These are phyloP conservation scores for Globisporangium recalcitrans DNA, from an alignment of 352 stramenopile genomes.

Conservation along the genomic window DNA sequence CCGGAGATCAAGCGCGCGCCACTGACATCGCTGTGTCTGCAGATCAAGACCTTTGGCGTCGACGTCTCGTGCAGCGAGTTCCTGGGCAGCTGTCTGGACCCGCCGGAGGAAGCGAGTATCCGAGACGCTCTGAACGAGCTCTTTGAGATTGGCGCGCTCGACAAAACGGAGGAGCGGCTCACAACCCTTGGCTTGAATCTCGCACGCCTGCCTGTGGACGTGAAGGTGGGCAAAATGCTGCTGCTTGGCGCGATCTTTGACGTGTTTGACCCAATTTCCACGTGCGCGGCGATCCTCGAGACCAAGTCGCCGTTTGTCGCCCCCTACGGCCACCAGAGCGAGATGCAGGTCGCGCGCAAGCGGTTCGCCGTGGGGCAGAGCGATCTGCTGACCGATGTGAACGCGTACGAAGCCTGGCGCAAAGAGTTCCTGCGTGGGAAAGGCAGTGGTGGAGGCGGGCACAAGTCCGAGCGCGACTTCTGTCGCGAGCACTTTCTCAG, in stretches of 20 bases:
- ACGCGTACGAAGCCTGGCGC: slow-evolving; percentile 67
- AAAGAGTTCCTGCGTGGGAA: slow-evolving; percentile 14
- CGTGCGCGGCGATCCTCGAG: slow-evolving; percentile 68
- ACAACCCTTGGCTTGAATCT: slow-evolving; percentile 93
- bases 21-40: slow-evolving; percentile 93
- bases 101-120: slow-evolving; percentile 85
- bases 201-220: slow-evolving; percentile 93
- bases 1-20: slow-evolving; percentile 95
- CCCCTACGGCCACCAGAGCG: slow-evolving; percentile 58
- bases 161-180: slow-evolving; percentile 56
- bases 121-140: slow-evolving; percentile 89
- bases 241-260: slow-evolving; percentile 93
- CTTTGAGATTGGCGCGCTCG: slow-evolving; percentile 84
- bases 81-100: slow-evolving; percentile 88
- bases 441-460: neutral
- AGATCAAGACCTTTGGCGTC: slow-evolving; percentile 89
- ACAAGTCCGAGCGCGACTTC: slow-evolving; percentile 53
- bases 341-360: slow-evolving; percentile 61
- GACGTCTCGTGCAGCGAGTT: slow-evolving; percentile 80
- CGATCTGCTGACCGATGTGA: slow-evolving; percentile 74
- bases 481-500: slow-evolving; percentile 68
- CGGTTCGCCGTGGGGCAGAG: slow-evolving; percentile 53
- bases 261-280: slow-evolving; percentile 71
- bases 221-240: slow-evolving; percentile 96
- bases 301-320: slow-evolving; percentile 82